Percentiles rank a stretch among this genome's conserved stretches.
Evolutionary conservation across 805 yeast species (phyloP).

Genomic region (Pichia occidentalis): DNA sequence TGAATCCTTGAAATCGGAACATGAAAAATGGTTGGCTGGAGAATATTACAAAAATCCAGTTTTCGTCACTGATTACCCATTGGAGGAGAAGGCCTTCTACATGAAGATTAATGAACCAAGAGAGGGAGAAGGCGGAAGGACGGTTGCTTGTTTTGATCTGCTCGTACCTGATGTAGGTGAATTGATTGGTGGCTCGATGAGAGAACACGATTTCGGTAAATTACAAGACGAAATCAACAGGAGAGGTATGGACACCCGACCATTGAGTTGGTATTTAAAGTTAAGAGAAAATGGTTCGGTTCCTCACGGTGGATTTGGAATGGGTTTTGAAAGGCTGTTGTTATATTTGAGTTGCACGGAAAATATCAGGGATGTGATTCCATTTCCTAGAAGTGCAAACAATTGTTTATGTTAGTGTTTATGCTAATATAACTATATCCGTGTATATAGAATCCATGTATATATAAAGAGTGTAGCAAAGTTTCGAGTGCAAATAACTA

Average conservation of each 20-base stretch:
- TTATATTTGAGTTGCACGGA: conserved; percentile 67
- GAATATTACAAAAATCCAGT: conserved; percentile 64
- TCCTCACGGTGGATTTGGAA: conserved; percentile 96
- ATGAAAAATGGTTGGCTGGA: conserved; percentile 87
- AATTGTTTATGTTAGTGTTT: conserved; percentile 38
- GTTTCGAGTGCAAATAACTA: neutral
- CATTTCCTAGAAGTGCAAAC: conserved; percentile 73
- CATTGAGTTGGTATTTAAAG: conserved; percentile 74
- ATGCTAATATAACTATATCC: neutral
- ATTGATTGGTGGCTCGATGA: conserved; percentile 86
- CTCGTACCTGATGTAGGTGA: conserved; percentile 91
- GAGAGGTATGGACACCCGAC: conserved; percentile 50
- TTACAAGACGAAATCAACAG: conserved; percentile 44
- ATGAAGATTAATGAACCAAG: conserved; percentile 56
- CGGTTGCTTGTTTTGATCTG: conserved; percentile 88
- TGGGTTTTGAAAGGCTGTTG: conserved; percentile 85
- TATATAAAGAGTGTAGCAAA: conserved; percentile 7
- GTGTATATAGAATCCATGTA: too few species aligned
- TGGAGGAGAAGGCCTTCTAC: conserved; percentile 76
- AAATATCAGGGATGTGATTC: conserved; percentile 79
- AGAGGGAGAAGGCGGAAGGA: conserved; percentile 32
- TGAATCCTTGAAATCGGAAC: conserved; percentile 68
- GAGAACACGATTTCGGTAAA: conserved; percentile 59
- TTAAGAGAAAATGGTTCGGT: conserved; percentile 70
- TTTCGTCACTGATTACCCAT: conserved; percentile 86